Percentiles rank a stretch among this genome's conserved stretches.
Evolutionary conservation across 1,139 yeast genomes (phyloP).

Genomic region (Suhomyces maxii): DNA sequence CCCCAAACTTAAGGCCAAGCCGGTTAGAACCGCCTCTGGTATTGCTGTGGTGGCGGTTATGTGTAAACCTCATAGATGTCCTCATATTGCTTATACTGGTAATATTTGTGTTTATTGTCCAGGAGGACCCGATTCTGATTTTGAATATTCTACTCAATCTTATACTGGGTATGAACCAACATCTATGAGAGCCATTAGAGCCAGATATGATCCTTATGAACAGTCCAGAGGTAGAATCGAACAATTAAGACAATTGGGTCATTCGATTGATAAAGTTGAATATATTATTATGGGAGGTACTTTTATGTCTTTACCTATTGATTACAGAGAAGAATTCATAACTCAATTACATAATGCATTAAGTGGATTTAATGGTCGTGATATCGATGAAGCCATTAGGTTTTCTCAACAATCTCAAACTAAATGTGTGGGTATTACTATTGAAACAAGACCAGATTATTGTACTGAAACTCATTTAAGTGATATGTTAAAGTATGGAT

Average conservation of each 20-base stretch:
- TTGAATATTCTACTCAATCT: constrained; percentile 96
- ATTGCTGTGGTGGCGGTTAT: constrained; percentile 98
- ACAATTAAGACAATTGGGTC: constrained; percentile 92
- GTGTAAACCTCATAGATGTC: constrained; percentile 99
- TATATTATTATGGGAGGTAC: constrained; percentile 99
- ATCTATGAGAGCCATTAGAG: constrained; percentile 97
- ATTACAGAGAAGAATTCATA: constrained; percentile 86
- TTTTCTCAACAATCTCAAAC: constrained; percentile 94
- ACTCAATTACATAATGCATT: constrained; percentile 91
- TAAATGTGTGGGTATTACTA: constrained; percentile 97
- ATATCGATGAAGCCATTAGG: constrained; percentile 85
- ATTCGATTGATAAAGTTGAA: constrained; percentile 94
- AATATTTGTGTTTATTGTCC: constrained; percentile 99
- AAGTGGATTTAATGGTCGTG: constrained; percentile 86
- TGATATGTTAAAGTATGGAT: constrained; percentile 94
- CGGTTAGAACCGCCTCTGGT: constrained; percentile 97
- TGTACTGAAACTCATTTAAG: constrained; percentile 94
- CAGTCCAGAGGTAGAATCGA: constrained; percentile 98
- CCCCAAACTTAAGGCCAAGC: constrained; percentile 95
- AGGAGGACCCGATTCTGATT: constrained; percentile 98
- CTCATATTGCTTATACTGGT: constrained; percentile 98
- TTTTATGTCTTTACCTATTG: constrained; percentile 89
- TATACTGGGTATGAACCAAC: constrained; percentile 99
- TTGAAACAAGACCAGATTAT: constrained; percentile 98
- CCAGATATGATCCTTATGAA: constrained; percentile 96